Evolutionary conservation across 192 early-diverging fungal genomes (phyloP).

Genomic region (Backusella liffmaniae): DNA sequence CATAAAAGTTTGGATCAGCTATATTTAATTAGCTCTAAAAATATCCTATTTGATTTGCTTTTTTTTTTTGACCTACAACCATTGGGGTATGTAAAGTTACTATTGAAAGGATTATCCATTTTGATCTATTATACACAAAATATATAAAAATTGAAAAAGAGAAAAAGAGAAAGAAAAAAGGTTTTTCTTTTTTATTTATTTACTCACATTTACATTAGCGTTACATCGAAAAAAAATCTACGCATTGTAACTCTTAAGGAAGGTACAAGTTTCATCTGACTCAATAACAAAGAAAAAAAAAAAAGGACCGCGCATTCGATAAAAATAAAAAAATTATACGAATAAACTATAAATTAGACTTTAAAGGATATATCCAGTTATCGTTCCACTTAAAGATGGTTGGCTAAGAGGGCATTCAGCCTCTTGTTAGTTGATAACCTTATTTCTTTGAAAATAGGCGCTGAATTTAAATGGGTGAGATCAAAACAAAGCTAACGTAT

Average conservation of each 20-base stretch:
- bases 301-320: neutral
- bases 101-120: neutral
- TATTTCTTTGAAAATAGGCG: too few relatives aligned
- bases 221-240: slow-evolving; percentile 11
- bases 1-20: neutral
- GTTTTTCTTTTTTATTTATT: neutral
- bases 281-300: slow-evolving; percentile 1
- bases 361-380: too few relatives aligned
- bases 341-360: too few relatives aligned
- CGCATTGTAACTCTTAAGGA: neutral
- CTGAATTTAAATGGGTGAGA: too few relatives aligned
- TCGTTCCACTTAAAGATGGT: too few relatives aligned
- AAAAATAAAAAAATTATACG: too few relatives aligned
- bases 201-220: slow-evolving; percentile 7
- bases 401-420: neutral
- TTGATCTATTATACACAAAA: neutral
- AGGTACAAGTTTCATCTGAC: neutral
- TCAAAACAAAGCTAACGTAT: too few relatives aligned
- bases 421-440: neutral
- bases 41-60: neutral
- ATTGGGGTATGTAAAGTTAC: neutral
- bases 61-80: neutral
- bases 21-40: neutral
- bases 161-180: neutral
- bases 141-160: neutral